Evolutionary conservation across 108 stramenopile species (phyloP).

Genomic region (Fragilariopsis cylindrus): DNA sequence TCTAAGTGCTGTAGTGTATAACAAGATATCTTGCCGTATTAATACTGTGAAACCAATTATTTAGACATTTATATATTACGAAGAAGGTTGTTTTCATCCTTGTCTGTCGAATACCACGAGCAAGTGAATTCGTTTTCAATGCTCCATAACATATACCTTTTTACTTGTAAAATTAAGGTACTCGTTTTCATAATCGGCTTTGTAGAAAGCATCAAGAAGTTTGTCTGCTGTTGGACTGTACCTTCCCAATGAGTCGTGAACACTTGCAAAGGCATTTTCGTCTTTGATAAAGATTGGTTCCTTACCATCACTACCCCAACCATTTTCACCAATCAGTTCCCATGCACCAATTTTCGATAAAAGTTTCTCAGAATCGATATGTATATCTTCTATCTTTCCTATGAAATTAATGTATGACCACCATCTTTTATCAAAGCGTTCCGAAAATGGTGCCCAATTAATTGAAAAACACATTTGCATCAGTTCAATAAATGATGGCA

Average conservation of each 20-base stretch:
- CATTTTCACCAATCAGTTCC: slow-evolving; percentile 42
- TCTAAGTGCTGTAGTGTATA: too few species aligned
- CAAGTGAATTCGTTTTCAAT: neutral
- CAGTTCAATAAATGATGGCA: slow-evolving; percentile 22
- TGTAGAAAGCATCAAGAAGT: slow-evolving; percentile 22
- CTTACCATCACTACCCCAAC: slow-evolving; percentile 44
- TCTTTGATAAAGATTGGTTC: slow-evolving; percentile 25
- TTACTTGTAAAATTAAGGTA: slow-evolving; percentile 22
- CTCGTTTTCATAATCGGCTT: slow-evolving; percentile 25
- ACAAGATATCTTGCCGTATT: too few species aligned
- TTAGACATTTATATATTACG: too few species aligned
- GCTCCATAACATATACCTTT: slow-evolving; percentile 4
- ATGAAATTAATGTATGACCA: slow-evolving; percentile 50
- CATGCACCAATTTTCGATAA: slow-evolving; percentile 46
- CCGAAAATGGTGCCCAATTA: slow-evolving; percentile 47
- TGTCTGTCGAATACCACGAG: too few species aligned
- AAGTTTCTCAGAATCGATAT: slow-evolving; percentile 38
- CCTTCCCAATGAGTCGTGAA: neutral
- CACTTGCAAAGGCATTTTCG: slow-evolving; percentile 1
- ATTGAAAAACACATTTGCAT: slow-evolving; percentile 29
- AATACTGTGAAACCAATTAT: too few species aligned
- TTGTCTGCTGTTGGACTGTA: slow-evolving; percentile 19
- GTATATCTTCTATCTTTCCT: slow-evolving; percentile 35
- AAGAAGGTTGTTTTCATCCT: too few species aligned
- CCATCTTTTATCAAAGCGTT: slow-evolving; percentile 45